A percentile compares a stretch with the other conserved stretches of the same genome.
phyloP scores from a whole-genome alignment of 2,329 filamentous ascomycete genomes.

The Cladorrhinum sp. region DNA sequence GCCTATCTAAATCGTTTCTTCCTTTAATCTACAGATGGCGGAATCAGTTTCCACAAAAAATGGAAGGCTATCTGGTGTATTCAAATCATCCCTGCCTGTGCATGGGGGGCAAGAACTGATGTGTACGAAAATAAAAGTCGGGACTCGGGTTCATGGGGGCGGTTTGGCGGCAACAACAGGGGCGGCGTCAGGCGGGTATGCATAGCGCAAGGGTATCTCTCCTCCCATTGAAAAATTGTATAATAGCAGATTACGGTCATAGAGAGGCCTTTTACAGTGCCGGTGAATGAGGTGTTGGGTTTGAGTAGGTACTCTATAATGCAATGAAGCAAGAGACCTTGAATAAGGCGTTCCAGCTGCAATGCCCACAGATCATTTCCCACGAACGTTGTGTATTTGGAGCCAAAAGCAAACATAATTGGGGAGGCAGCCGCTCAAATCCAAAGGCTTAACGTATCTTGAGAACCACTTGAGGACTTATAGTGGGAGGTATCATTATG shows the following conservation, averaged over 20 bases:
- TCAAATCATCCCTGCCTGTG: slow-evolving; percentile 5
- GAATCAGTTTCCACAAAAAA: slow-evolving; percentile 14
- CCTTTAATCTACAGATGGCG: slow-evolving; percentile 24
- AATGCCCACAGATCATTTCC: too few species aligned
- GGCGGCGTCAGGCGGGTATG: slow-evolving; percentile 22
- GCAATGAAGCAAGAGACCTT: too few species aligned
- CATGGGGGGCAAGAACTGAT: neutral
- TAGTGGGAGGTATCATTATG: too few species aligned
- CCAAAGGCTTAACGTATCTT: too few species aligned
- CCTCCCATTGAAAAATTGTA: slow-evolving; percentile 46
- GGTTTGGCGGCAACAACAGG: slow-evolving; percentile 3
- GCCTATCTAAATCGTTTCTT: slow-evolving; percentile 2
- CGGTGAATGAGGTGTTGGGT: too few species aligned
- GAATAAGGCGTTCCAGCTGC: too few species aligned
- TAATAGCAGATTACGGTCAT: slow-evolving; percentile 40
- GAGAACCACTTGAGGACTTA: too few species aligned
- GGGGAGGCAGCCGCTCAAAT: too few species aligned
- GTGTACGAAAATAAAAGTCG: neutral
- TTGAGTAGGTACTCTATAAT: too few species aligned
- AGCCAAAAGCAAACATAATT: too few species aligned
- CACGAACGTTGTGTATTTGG: too few species aligned
- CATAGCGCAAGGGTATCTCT: slow-evolving; percentile 49
- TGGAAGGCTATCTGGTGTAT: slow-evolving; percentile 16
- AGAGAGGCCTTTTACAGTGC: slow-evolving; percentile 24
- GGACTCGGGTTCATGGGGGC: too few species aligned